Evolutionary conservation across 768 basidiomycete species (phyloP).

Genomic region (Termitomyces sp.): DNA sequence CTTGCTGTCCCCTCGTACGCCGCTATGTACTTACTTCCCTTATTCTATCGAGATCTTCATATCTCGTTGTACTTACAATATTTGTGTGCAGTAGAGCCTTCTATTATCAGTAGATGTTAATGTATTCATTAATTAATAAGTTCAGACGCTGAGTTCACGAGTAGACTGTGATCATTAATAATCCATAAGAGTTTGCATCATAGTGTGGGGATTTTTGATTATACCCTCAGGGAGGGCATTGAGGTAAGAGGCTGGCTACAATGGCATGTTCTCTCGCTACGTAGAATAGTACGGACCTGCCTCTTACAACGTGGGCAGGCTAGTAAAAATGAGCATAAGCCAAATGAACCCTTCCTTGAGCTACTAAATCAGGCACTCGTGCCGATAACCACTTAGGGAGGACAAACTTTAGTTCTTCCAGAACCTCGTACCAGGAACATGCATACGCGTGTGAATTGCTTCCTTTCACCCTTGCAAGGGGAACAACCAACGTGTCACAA

Average conservation of each 20-base stretch:
- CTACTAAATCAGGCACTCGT: background rate
- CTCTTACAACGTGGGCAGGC: background rate
- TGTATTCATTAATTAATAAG: background rate
- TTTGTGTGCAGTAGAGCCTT: slow-evolving; percentile 6
- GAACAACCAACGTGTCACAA: background rate
- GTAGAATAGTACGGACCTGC: background rate
- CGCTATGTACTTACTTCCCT: slow-evolving; percentile 7
- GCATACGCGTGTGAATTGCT: background rate
- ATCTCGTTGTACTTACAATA: slow-evolving; percentile 8
- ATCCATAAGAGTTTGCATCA: background rate
- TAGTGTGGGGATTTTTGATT: background rate
- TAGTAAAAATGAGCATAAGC: background rate
- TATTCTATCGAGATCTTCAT: background rate
- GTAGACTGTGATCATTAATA: background rate
- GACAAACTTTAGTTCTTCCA: background rate
- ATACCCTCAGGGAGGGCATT: background rate
- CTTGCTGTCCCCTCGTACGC: background rate
- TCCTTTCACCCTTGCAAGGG: too few relatives aligned
- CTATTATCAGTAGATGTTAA: slow-evolving; percentile 6
- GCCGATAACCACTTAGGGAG: background rate
- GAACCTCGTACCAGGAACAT: background rate
- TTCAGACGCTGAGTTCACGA: background rate
- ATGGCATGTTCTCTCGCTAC: background rate
- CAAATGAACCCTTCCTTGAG: background rate
- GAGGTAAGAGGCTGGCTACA: background rate